Evolutionary conservation across 140 eudicot species (phyloP), one percentile per base, ranked within the genome.

Genomic region (Senecio squalidus): DNA sequence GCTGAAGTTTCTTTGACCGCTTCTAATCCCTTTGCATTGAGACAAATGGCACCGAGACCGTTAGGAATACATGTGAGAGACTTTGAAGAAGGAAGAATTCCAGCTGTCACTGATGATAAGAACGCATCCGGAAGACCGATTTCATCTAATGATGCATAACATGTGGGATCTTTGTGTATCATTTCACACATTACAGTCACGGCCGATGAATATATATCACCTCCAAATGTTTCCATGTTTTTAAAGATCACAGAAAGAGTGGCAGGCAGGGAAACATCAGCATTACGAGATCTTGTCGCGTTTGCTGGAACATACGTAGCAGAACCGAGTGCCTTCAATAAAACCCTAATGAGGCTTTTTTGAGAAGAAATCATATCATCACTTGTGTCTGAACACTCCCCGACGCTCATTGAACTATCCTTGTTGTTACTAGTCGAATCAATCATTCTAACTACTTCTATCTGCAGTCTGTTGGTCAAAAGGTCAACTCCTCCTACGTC

Each of bases 131-230:
- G 97, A 60, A 93, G 97, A 44, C 97, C 99, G 69, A 74, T 64
- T 38, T 88, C 99, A 69, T 84, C 89, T 76, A 93, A 70, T 40
- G 77, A 74, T 71, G 80, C 71, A 49, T 80, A 93, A 72, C 94
- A 84, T 9, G 99, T 93, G 1, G 99, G 99, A 68, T 93, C 99
- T 76, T 88, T 93, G 63, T 93, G 99, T 58, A 93, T 90, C 75
- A 88, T 82, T 73, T 93, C 99, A 65, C 95, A 84, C 99, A 93
- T 93, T 16, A 93, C 85, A 49, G 99, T 93, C 62, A 88, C 99
- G 38, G 94, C 81, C 4, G 96, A 74, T 24, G 90, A 93, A 64
- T 84, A 93, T 27, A 93, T 80, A 23, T 84, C 99, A 9, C 97
- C 99, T 55, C 99, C 99, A 78, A 93, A 93, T 24, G 78, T 84